Evolutionary conservation across 495 filamentous ascomycete species (phyloP), one percentile per base, ranked within the genome.

Genomic region (Hypoxylon fragiforme): DNA sequence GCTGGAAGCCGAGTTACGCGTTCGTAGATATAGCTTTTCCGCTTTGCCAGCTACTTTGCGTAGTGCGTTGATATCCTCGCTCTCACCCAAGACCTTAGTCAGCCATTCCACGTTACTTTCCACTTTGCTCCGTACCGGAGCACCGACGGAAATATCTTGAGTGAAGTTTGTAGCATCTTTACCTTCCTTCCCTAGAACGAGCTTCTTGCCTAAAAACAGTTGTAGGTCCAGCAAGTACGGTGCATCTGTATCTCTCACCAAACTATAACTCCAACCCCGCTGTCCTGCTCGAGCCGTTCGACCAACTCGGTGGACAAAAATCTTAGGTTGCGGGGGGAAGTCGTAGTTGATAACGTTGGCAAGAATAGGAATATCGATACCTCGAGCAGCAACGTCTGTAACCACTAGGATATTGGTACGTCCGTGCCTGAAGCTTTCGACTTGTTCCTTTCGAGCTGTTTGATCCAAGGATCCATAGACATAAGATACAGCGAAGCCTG

Each of bases 341-440:
- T 97, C 91, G 75, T 95, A 99, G 75, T 99, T 97, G 74, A 99
- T 94, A 43, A 97, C 94, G 65, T 99, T 97, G 32, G 90, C 91
- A 8, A 99, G 83, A 24, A 95, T 77, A 0, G 94, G 94, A 55
- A 97, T 96, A 85, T 99, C 94, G 53, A 99, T 95, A 79, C 94
- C 94, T 75, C 94, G 80, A 8, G 94, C 94, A 9, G 95, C 94
- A 24, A 99, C 91, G 69, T 99, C 94, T 3, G 94, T 99, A 24
- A 96, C 92, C n/a, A 98, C 90, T 1, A 98, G 72, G 37, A 98
- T 91, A 60, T 94, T 89, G 0, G 94, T 87, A 41, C 85, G 74
- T 15, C 95, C 94, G 7, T 76, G 79, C 43, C 94, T 76, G 69
- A 98, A 98, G 37, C 89, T 85, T 56, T 91, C 82, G 11, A 98